phyloP scores from a whole-genome alignment of 1,139 yeast species.

The Candida dubliniensis region DNA sequence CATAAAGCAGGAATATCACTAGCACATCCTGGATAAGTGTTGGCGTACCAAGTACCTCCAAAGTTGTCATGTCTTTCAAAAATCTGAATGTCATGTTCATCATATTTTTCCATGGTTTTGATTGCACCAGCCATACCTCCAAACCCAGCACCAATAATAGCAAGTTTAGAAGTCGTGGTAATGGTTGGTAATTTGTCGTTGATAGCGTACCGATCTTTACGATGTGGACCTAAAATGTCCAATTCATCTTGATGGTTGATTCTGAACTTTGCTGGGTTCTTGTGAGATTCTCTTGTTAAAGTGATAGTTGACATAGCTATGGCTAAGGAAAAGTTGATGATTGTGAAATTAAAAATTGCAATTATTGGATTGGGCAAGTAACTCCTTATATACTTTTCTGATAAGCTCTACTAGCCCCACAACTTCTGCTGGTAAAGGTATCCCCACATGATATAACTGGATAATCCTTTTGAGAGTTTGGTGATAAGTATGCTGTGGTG shows the following conservation, averaged over 20 bases:
- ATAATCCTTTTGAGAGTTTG: no score
- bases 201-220: slow-evolving; percentile 2
- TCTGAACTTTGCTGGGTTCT: slow-evolving; percentile 33
- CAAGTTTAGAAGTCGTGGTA: slow-evolving; percentile 28
- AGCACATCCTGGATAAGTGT: slow-evolving; percentile 56
- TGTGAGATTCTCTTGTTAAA: slow-evolving; percentile 32
- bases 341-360: no score
- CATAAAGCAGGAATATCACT: slow-evolving; percentile 52
- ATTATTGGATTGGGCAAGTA: no score
- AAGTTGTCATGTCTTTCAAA: slow-evolving; percentile 46
- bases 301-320: slow-evolving; percentile 25
- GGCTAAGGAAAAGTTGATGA: background rate
- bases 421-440: no score
- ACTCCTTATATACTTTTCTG: no score
- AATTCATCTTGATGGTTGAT: slow-evolving; percentile 29
- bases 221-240: slow-evolving; percentile 26
- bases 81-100: slow-evolving; percentile 35
- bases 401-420: no score
- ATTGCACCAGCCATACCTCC: slow-evolving; percentile 42
- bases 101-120: slow-evolving; percentile 29
- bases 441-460: no score
- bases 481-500: no score
- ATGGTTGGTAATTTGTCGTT: slow-evolving; percentile 23
- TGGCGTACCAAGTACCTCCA: slow-evolving; percentile 60
- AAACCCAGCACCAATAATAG: slow-evolving; percentile 52